phyloP scores from a whole-genome alignment of 257 asterid genomes.

The Cinchona pubescens region DNA sequence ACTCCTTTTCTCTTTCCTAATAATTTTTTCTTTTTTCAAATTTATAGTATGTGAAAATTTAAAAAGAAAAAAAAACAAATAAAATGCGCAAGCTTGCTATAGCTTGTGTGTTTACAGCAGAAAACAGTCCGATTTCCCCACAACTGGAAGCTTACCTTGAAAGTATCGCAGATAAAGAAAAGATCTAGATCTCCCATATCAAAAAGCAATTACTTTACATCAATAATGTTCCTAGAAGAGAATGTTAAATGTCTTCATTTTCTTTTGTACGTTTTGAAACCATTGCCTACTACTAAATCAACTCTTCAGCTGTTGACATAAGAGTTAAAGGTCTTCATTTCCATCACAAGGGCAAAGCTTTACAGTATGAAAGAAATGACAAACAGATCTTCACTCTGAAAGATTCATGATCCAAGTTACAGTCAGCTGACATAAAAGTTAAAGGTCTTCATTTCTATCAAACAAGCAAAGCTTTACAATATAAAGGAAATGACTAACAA shows the following conservation, averaged over 20 bases:
- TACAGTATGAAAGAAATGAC: not conserved
- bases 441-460: not conserved
- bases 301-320: not conserved
- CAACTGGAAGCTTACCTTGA: not conserved
- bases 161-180: not conserved
- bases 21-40: not conserved
- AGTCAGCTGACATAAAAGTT: not conserved
- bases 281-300: not conserved
- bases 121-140: not conserved
- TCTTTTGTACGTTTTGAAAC: not conserved
- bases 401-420: not conserved
- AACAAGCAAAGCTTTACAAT: not conserved
- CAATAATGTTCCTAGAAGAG: not conserved
- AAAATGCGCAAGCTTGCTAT: not conserved
- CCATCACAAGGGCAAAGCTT: not conserved
- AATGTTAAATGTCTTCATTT: not conserved
- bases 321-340: not conserved
- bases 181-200: not conserved
- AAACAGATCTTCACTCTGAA: not conserved
- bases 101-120: not conserved
- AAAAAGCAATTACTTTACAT: not conserved
- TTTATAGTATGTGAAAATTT: not conserved
- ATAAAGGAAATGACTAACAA: not conserved
- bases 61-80: not conserved
- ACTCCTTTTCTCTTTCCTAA: not conserved